Evolutionary conservation across 139 green algal species (phyloP), one percentile per base, ranked within the genome.

Genomic region (Chlorella sp.): DNA sequence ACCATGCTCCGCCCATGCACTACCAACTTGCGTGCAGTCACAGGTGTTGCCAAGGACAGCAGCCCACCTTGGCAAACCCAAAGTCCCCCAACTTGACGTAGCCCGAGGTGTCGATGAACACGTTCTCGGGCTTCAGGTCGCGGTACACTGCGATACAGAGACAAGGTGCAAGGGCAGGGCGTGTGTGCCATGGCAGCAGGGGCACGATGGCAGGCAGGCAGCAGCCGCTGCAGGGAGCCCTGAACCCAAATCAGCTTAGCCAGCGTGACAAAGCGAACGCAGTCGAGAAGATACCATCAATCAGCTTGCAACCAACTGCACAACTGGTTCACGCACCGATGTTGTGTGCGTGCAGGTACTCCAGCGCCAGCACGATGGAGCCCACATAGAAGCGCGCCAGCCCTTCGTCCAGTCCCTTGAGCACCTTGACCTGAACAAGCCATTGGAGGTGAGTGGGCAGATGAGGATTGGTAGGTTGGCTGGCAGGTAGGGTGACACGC

Each of bases 121-220:
- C 94, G 85, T 99, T 99, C 86, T 99, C 97, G 0, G 97, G 97
- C 92, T 99, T 99, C 36, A 99, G 91, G 84, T 99, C 97, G 11
- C 97, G 93, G 87, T 99, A 99, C 28, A 98, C 93, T 86, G 69
- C 39, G 26, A 0, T 38, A 21, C 3, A 28, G n/a, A 47, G n/a
- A 17, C 11, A 51, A 51, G 44, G n/a, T n/a, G n/a, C n/a, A n/a
- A n/a, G n/a, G n/a, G n/a, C n/a, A n/a, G n/a, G n/a, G n/a, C n/a
- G n/a, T n/a, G n/a, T n/a, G n/a, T n/a, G n/a, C n/a, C n/a, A n/a
- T n/a, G n/a, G n/a, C n/a, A n/a, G n/a, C n/a, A n/a, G n/a, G n/a
- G n/a, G n/a, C n/a, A n/a, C n/a, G n/a, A n/a, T n/a, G n/a, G n/a
- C n/a, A n/a, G n/a, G n/a, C n/a, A n/a, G n/a, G n/a, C n/a, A n/a